A percentile compares a stretch with the other conserved stretches of the same genome.
These are phyloP conservation scores for Quercus lobata DNA, from an alignment of 331 rosid species.

Conservation along the genomic window DNA sequence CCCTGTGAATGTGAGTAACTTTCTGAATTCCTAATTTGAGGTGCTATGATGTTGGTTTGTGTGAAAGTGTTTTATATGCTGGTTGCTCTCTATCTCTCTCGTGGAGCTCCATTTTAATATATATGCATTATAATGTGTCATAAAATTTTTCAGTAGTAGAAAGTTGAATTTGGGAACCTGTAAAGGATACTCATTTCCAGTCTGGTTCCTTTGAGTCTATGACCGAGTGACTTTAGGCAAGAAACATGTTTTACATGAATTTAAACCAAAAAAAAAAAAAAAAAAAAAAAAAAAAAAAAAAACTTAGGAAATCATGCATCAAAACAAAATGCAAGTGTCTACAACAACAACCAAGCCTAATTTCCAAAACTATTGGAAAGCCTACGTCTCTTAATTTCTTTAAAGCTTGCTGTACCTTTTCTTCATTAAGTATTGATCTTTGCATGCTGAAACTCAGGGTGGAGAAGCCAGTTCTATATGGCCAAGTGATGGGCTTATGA, in stretches of 20 bases:
- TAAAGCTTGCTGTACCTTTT: background rate
- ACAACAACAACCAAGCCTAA: too few relatives aligned
- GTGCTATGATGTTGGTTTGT: background rate
- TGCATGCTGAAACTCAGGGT: conserved; percentile 39
- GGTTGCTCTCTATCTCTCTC: background rate
- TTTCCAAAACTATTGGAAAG: too few relatives aligned
- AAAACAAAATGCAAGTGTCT: background rate
- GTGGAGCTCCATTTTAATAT: background rate
- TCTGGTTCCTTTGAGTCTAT: background rate
- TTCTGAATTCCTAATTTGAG: conserved; percentile 2
- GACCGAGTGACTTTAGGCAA: background rate
- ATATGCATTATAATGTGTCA: background rate
- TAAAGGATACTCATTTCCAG: background rate
- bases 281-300: background rate
- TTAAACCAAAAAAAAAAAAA: background rate
- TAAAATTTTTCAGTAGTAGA: background rate
- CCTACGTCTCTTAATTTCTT: background rate
- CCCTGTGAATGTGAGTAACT: conserved; percentile 59
- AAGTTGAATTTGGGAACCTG: background rate
- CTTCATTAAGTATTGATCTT: conserved; percentile 11
- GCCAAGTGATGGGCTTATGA: conserved; percentile 54
- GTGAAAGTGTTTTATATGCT: background rate
- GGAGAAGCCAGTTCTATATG: conserved; percentile 65
- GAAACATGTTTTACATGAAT: background rate
- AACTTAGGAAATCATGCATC: background rate